These are phyloP conservation scores for Cucurbita moschata DNA, from an alignment of 306 rosid genomes.

Conservation along the genomic window DNA sequence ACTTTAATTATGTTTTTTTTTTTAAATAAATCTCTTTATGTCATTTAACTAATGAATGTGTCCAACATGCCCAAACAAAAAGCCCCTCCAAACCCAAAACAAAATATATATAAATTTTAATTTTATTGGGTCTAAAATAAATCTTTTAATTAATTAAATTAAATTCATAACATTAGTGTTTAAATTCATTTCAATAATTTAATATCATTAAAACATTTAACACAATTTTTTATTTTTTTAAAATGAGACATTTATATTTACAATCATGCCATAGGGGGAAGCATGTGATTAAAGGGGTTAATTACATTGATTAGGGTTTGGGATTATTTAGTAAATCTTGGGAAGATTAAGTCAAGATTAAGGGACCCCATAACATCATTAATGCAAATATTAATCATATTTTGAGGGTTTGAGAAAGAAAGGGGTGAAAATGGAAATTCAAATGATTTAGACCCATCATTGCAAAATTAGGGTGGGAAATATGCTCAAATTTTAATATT, in stretches of 20 bases:
- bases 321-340: conserved; percentile 7
- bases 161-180: no score
- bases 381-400: conserved; percentile 14
- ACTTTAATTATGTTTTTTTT: not conserved
- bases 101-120: not conserved
- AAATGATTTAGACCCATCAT: conserved; percentile 39
- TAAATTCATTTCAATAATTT: no score
- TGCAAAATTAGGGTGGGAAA: not conserved
- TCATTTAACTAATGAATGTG: not conserved
- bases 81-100: not conserved
- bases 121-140: not conserved
- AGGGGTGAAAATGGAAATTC: conserved; percentile 18
- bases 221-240: no score
- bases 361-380: conserved; percentile 40
- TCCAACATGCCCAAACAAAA: not conserved
- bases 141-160: no score
- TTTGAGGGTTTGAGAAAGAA: not conserved
- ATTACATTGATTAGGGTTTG: conserved; percentile 11
- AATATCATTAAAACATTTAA: no score
- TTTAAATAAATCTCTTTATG: not conserved
- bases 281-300: conserved; percentile 19
- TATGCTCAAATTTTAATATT: not conserved
- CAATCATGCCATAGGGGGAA: not conserved
- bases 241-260: not conserved
- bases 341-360: not conserved